These are phyloP conservation scores for Ananas comosus DNA, from an alignment of 176 grass and related monocot species.

Conservation along the genomic window DNA sequence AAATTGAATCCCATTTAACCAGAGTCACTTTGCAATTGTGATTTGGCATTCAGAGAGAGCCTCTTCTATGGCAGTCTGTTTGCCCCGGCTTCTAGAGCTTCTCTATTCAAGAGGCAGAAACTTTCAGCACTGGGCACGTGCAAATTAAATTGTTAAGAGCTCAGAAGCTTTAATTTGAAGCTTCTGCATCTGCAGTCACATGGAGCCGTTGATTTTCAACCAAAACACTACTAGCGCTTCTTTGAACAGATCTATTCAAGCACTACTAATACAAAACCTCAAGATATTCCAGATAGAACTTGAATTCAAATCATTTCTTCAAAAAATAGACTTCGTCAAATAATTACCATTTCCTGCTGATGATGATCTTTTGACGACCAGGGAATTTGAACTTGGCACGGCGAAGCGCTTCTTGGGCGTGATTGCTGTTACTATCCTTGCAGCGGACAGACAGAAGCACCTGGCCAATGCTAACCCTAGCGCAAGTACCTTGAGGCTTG, in stretches of 20 bases:
- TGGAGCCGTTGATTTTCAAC: no score
- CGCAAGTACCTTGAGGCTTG: conserved; percentile 38
- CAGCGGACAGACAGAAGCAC: conserved; percentile 40
- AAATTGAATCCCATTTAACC: no score
- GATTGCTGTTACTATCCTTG: conserved; percentile 22
- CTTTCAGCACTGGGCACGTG: no score
- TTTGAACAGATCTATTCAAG: neutral
- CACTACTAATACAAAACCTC: neutral
- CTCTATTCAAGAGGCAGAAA: no score
- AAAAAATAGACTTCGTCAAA: neutral
- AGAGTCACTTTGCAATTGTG: no score
- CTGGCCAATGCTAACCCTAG: conserved; percentile 32
- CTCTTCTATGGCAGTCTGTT: no score
- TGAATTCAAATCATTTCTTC: neutral
- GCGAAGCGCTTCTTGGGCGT: conserved; percentile 32
- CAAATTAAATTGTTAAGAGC: no score
- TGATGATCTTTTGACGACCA: conserved; percentile 25
- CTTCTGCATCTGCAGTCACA: no score
- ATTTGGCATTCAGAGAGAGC: no score
- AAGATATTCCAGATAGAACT: neutral
- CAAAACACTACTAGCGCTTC: no score
- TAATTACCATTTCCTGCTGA: conserved; percentile 30
- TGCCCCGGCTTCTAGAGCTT: no score
- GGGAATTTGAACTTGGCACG: conserved; percentile 53
- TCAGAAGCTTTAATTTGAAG: no score